Percentiles rank a stretch among this genome's conserved stretches.
Conservation (phyloP, 441 rosid genomes). For the Monsonia emarginata region DNA sequence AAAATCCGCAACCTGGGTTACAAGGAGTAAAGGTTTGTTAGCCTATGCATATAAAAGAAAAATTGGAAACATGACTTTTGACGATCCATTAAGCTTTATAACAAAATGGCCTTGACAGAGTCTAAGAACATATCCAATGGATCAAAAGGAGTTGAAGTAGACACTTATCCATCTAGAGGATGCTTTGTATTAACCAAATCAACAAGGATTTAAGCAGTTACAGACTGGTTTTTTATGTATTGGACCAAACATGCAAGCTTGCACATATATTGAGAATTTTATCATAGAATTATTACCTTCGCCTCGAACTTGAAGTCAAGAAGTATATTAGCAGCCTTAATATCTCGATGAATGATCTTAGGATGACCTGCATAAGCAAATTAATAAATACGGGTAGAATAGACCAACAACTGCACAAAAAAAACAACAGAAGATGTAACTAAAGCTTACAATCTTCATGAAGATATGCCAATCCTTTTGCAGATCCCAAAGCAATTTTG, state of each 20-base stretch:
- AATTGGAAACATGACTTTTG: neutral
- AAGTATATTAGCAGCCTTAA: conserved; percentile 77
- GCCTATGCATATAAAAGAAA: neutral
- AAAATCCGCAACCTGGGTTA: conserved; percentile 80
- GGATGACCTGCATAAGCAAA: conserved; percentile 67
- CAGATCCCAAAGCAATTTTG: conserved; percentile 88
- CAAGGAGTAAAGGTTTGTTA: neutral
- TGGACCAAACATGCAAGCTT: neutral
- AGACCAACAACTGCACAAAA: neutral
- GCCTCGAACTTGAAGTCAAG: conserved; percentile 89
- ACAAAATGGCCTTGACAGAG: neutral
- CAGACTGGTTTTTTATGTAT: neutral
- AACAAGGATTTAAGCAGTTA: neutral
- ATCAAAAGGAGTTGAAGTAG: no score
- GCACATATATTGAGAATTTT: neutral
- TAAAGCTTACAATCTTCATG: conserved; percentile 95
- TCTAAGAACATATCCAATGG: neutral
- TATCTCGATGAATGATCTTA: conserved; percentile 95
- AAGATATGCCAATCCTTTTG: conserved; percentile 91
- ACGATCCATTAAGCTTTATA: neutral
- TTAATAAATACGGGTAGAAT: neutral
- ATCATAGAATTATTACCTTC: conserved; percentile 38
- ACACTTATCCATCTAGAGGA: no score
- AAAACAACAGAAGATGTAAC: neutral
- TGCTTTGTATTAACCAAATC: no score